phyloP scores from a whole-genome alignment of 148 eudicot species.

The Cornus kousa region DNA sequence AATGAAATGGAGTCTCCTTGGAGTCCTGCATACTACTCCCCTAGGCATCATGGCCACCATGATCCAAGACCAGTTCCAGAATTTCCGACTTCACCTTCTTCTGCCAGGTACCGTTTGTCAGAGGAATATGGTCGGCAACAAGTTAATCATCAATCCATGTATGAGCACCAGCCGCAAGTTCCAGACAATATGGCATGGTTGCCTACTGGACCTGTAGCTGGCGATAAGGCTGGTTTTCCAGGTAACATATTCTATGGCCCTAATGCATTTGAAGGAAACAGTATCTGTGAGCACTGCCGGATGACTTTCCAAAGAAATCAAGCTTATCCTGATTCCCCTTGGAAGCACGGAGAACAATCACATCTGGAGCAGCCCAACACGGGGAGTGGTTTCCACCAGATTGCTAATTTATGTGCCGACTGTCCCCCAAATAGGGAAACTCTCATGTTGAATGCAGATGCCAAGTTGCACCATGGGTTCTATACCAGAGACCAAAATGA shows the following conservation, averaged over 20 bases:
- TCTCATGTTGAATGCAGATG: slow-evolving; percentile 48
- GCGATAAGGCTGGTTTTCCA: slow-evolving; percentile 76
- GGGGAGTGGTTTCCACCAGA: slow-evolving; percentile 57
- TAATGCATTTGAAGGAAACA: slow-evolving; percentile 51
- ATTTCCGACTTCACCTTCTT: slow-evolving; percentile 72
- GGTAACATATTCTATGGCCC: slow-evolving; percentile 65
- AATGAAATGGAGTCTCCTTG: slow-evolving; percentile 69
- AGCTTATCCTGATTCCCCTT: slow-evolving; percentile 44
- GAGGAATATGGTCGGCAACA: slow-evolving; percentile 53
- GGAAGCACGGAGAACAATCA: slow-evolving; percentile 61
- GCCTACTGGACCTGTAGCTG: slow-evolving; percentile 45
- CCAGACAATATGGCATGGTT: slow-evolving; percentile 61
- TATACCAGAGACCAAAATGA: slow-evolving; percentile 49
- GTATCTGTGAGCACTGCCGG: slow-evolving; percentile 63
- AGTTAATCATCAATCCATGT: slow-evolving; percentile 34
- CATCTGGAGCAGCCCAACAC: slow-evolving; percentile 44
- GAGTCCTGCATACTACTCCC: slow-evolving; percentile 87
- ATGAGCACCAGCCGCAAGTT: slow-evolving; percentile 53
- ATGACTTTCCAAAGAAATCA: slow-evolving; percentile 58
- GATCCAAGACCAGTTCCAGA: slow-evolving; percentile 56
- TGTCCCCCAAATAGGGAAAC: slow-evolving; percentile 61
- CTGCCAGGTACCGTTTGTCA: slow-evolving; percentile 42
- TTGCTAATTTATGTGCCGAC: slow-evolving; percentile 46
- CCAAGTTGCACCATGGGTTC: slow-evolving; percentile 42
- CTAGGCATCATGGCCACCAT: slow-evolving; percentile 53